Evolutionary conservation across 148 eudicot species (phyloP), one percentile per base, ranked within the genome.

Genomic region (Hydrangea macrophylla): DNA sequence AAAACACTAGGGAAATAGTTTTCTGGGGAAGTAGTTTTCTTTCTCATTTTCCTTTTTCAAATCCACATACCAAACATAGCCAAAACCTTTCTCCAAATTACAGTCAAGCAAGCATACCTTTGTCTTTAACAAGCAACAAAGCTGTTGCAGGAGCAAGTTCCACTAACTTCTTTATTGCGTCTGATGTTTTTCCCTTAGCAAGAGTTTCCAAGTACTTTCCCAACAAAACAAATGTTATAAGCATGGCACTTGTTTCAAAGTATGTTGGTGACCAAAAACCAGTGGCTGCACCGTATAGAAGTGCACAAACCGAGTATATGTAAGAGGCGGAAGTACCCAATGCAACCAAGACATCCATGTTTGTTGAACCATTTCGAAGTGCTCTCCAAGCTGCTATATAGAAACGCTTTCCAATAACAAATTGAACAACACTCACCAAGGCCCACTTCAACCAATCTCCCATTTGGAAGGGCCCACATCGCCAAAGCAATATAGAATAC

Each of bases 301-400:
- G 90, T 48, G 96, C 97, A 75, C 80, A 67, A 55, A 94, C 97
- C 67, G 98, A 94, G 75, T 94, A 94, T 58, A 94, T 79, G 69
- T 94, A 94, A 33, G 98, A 86, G 51, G 97, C 97, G 37, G 98
- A 86, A 69, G 98, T 94, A 75, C 98, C 96, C 79, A 94, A 71
- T 36, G 89, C 97, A 78, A 94, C 96, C 72, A 94, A 80, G 68
- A 94, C 98, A 84, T 94, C 98, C 98, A 94, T 94, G 76, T 94
- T 94, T 55, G 98, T 90, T 40, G 98, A 86, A 60, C 97, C 85
- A 73, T 92, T 88, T 78, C 87, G 83, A 50, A 94, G 87, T 23
- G 98, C 98, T 78, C 96, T 86, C 59, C 83, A 81, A 78, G 98
- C 96, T 60, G 92, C 98, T 75, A 94, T 72, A 80, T 94, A 94